phyloP scores from a whole-genome alignment of 2,329 filamentous ascomycete species.

The Epichloe typhina region DNA sequence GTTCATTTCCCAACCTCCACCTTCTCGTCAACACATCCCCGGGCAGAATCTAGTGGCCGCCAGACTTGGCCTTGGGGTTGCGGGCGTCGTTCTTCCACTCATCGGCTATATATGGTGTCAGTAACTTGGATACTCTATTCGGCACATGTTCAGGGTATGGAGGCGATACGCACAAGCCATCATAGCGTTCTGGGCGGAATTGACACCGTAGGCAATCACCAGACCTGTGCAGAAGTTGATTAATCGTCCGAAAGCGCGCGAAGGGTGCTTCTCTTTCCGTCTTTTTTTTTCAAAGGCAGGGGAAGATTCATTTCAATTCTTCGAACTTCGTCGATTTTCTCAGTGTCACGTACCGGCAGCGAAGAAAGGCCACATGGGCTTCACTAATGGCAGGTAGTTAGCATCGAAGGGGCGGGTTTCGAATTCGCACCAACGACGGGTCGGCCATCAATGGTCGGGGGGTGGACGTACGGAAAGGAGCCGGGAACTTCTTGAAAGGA shows the following conservation, averaged over 20 bases:
- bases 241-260: background rate
- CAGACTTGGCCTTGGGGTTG: constrained; percentile 52
- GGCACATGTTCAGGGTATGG: background rate
- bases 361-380: constrained; percentile 89
- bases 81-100: constrained; percentile 97
- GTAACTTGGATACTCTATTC: constrained; percentile 6
- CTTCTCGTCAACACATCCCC: constrained; percentile 11
- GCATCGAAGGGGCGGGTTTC: constrained; percentile 11
- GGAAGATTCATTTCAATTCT: background rate
- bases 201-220: constrained; percentile 84
- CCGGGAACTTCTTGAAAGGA: constrained; percentile 66
- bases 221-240: constrained; percentile 42
- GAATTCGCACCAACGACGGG: constrained; percentile 7
- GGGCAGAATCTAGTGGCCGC: constrained; percentile 28
- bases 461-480: constrained; percentile 57
- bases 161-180: constrained; percentile 50
- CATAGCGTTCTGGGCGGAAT: constrained; percentile 65
- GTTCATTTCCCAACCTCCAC: background rate
- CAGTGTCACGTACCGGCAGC: constrained; percentile 61
- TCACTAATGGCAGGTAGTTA: constrained; percentile 42
- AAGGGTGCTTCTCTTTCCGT: no score
- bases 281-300: background rate
- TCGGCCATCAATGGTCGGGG: constrained; percentile 5
- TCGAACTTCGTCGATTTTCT: background rate
- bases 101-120: constrained; percentile 46